Evolutionary conservation across 306 rosid genomes (phyloP).

Genomic region (Cicer chorassanicum): DNA sequence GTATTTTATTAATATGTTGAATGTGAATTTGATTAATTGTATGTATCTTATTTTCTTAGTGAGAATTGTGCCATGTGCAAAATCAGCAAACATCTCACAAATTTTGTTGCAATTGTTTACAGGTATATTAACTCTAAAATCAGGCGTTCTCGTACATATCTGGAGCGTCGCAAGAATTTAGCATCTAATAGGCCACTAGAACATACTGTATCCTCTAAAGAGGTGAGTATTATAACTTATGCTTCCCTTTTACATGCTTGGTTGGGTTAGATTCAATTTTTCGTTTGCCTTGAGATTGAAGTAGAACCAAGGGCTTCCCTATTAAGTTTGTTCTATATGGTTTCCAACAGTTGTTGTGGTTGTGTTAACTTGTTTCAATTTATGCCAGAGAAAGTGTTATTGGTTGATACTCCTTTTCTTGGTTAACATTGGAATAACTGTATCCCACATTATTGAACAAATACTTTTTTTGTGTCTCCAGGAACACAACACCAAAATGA

Average conservation of each 20-base stretch:
- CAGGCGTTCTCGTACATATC: constrained; percentile 58
- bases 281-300: constrained; percentile 4
- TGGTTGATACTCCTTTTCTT: constrained; percentile 18
- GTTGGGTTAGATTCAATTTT: constrained; percentile 17
- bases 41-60: constrained; percentile 10
- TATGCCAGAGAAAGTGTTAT: constrained; percentile 25
- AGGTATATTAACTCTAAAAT: constrained; percentile 67
- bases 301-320: constrained; percentile 17
- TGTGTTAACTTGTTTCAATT: constrained; percentile 19
- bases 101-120: constrained; percentile 9
- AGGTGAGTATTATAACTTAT: constrained; percentile 48
- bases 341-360: constrained; percentile 1
- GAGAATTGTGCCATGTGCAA: not conserved
- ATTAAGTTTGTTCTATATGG: constrained; percentile 5
- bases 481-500: not conserved
- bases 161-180: constrained; percentile 52
- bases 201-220: constrained; percentile 50
- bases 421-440: constrained; percentile 1
- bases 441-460: too few species aligned
- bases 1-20: not conserved
- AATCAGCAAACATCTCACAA: too few species aligned
- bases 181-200: constrained; percentile 48
- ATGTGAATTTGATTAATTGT: constrained; percentile 8
- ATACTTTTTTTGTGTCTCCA: not conserved
- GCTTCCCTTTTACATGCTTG: constrained; percentile 11